phyloP scores from a whole-genome alignment of 805 yeast species.

The Candida schatavii region DNA sequence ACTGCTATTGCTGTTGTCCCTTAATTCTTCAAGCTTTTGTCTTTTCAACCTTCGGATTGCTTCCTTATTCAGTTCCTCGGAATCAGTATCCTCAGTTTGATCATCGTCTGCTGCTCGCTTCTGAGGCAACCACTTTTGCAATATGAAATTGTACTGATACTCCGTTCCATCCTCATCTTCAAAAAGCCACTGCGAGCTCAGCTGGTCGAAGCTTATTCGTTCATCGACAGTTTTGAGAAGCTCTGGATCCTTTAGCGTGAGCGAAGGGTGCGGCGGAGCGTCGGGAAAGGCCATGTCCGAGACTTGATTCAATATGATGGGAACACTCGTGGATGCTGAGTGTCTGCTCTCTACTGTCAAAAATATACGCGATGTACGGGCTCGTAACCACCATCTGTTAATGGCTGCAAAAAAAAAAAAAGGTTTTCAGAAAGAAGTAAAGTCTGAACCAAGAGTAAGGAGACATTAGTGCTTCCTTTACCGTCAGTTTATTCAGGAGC shows the following conservation, averaged over 20 bases:
- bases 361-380: too few species aligned
- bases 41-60: constrained; percentile 23
- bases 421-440: too few species aligned
- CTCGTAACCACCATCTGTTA: too few species aligned
- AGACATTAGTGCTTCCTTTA: too few species aligned
- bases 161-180: constrained; percentile 10
- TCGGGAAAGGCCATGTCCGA: constrained; percentile 16
- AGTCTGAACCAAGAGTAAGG: too few species aligned
- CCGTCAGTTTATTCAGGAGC: too few species aligned
- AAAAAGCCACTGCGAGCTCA: constrained; percentile 18
- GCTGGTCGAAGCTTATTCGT: constrained; percentile 22
- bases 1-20: constrained; percentile 18
- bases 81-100: constrained; percentile 9
- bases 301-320: background rate
- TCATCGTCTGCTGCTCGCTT: background rate
- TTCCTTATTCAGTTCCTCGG: constrained; percentile 24
- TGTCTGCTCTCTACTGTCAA: too few species aligned
- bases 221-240: constrained; percentile 19
- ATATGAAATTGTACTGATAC: constrained; percentile 21
- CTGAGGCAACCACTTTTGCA: constrained; percentile 19
- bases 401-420: too few species aligned
- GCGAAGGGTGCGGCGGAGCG: constrained; percentile 17
- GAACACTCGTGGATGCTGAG: background rate
- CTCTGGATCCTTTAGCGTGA: constrained; percentile 11
- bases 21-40: constrained; percentile 21